Evolutionary conservation across 495 filamentous ascomycete genomes (phyloP).

Genomic region (Lasiosphaeria hispida): DNA sequence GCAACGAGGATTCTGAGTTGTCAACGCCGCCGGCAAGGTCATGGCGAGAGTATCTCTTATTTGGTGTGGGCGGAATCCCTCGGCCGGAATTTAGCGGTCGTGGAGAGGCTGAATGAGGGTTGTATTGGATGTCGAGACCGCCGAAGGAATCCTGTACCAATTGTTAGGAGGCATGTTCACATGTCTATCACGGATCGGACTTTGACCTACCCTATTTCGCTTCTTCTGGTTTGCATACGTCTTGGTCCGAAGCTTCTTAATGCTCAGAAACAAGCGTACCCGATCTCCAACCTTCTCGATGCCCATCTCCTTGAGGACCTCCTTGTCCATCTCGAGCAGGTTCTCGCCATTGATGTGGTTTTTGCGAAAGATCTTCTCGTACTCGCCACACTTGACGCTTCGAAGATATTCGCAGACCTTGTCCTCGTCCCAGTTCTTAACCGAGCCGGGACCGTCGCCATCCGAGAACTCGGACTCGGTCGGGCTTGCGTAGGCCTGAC

Average conservation of each 20-base stretch:
- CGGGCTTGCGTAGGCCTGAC: conserved; percentile 74
- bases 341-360: conserved; percentile 98
- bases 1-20: conserved; percentile 61
- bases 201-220: conserved; percentile 71
- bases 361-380: conserved; percentile 84
- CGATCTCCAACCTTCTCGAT: conserved; percentile 97
- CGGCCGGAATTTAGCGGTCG: conserved; percentile 53
- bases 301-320: conserved; percentile 94
- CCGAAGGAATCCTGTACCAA: conserved; percentile 65
- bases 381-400: conserved; percentile 87
- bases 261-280: conserved; percentile 87
- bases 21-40: conserved; percentile 45
- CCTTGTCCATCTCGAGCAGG: conserved; percentile 93
- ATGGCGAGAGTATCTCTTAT: conserved; percentile 73
- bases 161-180: conserved; percentile 16
- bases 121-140: conserved; percentile 60
- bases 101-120: conserved; percentile 66
- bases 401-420: conserved; percentile 85
- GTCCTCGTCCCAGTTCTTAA: conserved; percentile 84
- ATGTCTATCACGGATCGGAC: conserved; percentile 30
- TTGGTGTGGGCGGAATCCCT: conserved; percentile 51
- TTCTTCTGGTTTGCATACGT: conserved; percentile 80
- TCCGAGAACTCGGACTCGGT: conserved; percentile 98
- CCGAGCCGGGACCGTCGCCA: conserved; percentile 49
- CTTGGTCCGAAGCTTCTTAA: conserved; percentile 86